phyloP scores from a whole-genome alignment of 768 basidiomycete genomes.

The Pleurotus pulmonarius region DNA sequence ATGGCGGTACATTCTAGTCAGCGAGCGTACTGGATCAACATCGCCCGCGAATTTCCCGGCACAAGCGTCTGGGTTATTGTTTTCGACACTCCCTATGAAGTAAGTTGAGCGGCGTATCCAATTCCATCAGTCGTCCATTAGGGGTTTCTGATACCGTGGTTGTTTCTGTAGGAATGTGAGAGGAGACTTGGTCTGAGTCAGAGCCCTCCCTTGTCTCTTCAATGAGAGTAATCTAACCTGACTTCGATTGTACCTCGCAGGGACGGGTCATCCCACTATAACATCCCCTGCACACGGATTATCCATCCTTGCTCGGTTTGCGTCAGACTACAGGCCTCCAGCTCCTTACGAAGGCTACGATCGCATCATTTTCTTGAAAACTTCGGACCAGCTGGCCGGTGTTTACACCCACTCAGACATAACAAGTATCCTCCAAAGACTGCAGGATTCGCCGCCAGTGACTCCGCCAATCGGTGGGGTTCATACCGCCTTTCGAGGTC shows the following conservation, averaged over 20 bases:
- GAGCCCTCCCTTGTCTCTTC: constrained; percentile 21
- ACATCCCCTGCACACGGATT: constrained; percentile 53
- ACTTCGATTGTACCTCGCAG: constrained; percentile 31
- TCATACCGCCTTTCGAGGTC: background rate
- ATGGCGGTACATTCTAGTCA: constrained; percentile 40
- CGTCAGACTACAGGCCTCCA: constrained; percentile 56
- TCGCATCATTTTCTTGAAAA: constrained; percentile 45
- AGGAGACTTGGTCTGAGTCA: constrained; percentile 56
- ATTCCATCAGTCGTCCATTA: constrained; percentile 2
- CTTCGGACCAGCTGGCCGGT: constrained; percentile 35
- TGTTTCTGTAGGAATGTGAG: constrained; percentile 49
- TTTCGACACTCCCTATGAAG: constrained; percentile 75
- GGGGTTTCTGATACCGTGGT: background rate
- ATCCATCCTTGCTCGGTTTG: constrained; percentile 62
- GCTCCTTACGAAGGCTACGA: constrained; percentile 60
- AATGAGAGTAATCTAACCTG: background rate
- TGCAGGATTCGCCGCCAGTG: constrained; percentile 41
- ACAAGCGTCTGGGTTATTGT: constrained; percentile 70
- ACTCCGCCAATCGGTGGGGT: background rate
- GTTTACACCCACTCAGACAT: constrained; percentile 52
- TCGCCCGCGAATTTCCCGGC: constrained; percentile 63
- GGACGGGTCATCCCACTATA: constrained; percentile 76
- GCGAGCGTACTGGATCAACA: constrained; percentile 69
- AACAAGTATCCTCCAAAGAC: constrained; percentile 44
- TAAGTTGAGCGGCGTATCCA: constrained; percentile 26